These are phyloP conservation scores for Abrus precatorius DNA, from an alignment of 306 rosid genomes.

Conservation along the genomic window DNA sequence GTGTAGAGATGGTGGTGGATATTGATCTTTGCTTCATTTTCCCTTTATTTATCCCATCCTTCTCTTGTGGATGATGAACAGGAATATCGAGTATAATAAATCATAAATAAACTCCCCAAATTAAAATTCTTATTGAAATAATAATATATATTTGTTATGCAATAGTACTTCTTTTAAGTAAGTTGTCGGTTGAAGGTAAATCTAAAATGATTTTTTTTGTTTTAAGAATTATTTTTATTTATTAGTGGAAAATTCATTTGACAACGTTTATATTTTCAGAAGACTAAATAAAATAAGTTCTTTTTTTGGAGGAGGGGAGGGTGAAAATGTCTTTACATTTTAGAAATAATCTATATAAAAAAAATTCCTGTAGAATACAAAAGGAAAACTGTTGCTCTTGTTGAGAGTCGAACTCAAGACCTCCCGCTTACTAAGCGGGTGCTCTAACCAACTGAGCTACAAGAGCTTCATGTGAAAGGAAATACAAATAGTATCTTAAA, in stretches of 20 bases:
- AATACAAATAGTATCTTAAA: too few species aligned
- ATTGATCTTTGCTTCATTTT: slow-evolving; percentile 13
- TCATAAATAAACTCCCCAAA: not conserved
- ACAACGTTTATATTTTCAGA: not conserved
- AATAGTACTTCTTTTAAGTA: too few species aligned
- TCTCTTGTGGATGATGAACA: too few species aligned
- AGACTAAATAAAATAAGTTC: not conserved
- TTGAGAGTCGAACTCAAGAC: slow-evolving; percentile 51
- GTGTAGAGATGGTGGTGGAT: slow-evolving; percentile 2
- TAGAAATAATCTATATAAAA: too few species aligned
- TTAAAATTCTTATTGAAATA: too few species aligned
- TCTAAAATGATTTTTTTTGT: not conserved
- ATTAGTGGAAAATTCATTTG: not conserved
- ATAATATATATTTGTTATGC: not conserved
- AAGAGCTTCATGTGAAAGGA: too few species aligned
- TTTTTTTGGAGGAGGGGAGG: too few species aligned
- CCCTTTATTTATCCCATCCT: slow-evolving; percentile 1
- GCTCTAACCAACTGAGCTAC: slow-evolving; percentile 33
- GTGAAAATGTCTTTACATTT: too few species aligned
- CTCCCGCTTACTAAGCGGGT: slow-evolving; percentile 65
- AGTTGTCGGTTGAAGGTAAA: not conserved
- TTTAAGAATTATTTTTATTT: not conserved
- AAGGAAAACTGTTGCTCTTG: slow-evolving; percentile 16
- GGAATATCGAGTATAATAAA: not conserved
- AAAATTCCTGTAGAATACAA: too few species aligned